Evolutionary conservation across 164 flowering plant genomes (phyloP).

Genomic region (Vitis vinifera): DNA sequence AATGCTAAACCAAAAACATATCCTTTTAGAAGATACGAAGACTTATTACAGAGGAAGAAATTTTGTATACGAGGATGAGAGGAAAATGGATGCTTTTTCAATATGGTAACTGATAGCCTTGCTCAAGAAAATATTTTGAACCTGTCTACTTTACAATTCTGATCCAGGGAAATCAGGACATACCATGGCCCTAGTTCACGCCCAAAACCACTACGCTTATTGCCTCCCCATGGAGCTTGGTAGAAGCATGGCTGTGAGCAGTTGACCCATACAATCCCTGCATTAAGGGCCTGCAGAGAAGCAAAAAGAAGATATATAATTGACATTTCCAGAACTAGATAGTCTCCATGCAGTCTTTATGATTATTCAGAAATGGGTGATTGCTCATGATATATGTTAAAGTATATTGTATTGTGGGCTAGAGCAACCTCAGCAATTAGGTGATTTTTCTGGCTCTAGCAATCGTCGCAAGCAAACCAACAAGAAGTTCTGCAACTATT

Average conservation of each 20-base stretch:
- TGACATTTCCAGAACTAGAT: background rate
- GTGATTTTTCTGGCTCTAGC: no score
- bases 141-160: background rate
- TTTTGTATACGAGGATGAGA: no score
- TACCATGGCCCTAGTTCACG: constrained; percentile 98
- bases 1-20: no score
- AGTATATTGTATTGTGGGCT: no score
- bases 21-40: no score
- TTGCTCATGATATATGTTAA: background rate
- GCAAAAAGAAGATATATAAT: background rate
- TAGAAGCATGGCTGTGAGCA: constrained; percentile 97
- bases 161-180: constrained; percentile 2
- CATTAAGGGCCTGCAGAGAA: constrained; percentile 60
- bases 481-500: no score
- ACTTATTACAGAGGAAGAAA: no score
- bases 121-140: background rate
- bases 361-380: background rate
- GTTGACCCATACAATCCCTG: constrained; percentile 97
- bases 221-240: constrained; percentile 99
- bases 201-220: constrained; percentile 94
- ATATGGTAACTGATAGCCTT: no score
- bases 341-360: background rate
- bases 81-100: no score
- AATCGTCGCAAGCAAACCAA: no score
- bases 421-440: no score